Evolutionary conservation across 176 grass and related monocot species (phyloP), one percentile per base, ranked within the genome.

Genomic region (Luzula sylvatica): DNA sequence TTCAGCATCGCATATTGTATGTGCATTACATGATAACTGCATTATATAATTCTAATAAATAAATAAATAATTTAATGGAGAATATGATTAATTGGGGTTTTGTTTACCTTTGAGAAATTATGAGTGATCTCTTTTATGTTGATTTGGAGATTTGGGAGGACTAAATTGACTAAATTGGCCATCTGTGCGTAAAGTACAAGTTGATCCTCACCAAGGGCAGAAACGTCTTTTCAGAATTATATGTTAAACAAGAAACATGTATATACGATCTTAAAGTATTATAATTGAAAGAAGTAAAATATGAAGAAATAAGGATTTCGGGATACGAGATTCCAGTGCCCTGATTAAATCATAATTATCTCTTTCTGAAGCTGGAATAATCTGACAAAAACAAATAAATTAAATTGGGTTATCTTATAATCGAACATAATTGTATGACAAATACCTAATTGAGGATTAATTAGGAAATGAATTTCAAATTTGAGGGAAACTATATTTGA

Each of bases 1-100:
- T 85, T 95, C 84, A 64, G 45, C 49, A 58, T 95, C 90, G 55
- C 84, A 95, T 73, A 95, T 95, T 25, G 77, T 95, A 79, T 88
- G 90, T 46, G 84, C 90, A 79, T 95, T 95, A 54, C 90, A 95
- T 18, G 84, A 50, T 16, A 95, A 75, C 90, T 95, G 83, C 45
- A 42, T 14, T 50, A 41, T 32, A 47, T 39, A 19, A 6, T 20
- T 50, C 20, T 12, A 18, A 27, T 27, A 35, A 60, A 44, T 64
- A 44, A 45, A 14, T 41, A 42, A n/a, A 54, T 6, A 38, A 65
- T 3, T 8, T 55, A 47, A 53, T 8, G 3, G 21, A 42, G 8
- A 14, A 20, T n/a, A 68, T 58, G 26, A 49, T 28, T 0, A 35
- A 35, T 66, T 32, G 7, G 6, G 3, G 26, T 40, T n/a, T n/a